Base-by-base conservation (phyloP, 1,284 basidiomycete species). In the Singerocomus inundabilis region DNA sequence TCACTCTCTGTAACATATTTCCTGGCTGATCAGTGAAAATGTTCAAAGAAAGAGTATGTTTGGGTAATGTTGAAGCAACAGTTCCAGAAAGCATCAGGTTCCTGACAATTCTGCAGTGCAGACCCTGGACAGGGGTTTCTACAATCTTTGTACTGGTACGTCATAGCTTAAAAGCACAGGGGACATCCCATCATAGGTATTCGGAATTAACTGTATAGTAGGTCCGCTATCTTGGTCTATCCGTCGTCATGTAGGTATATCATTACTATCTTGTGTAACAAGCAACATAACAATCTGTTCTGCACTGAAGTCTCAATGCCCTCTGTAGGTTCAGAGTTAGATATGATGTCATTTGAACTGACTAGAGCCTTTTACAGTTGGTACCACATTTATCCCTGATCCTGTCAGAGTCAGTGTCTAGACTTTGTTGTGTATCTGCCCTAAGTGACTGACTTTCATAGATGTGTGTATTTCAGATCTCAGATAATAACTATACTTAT, bases 51-150 rank as follows among this genome's bases (percentile, higher is more conserved):
- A 42, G 46, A 43, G 1, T 47, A 48, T 37, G 16, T 45, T 32
- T 45, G 48, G 48, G 42, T 45, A 25, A 28, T 21, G 21, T 21
- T 35, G 10, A n/a, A 28, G 13, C 4, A 9, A 6, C 4, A 25
- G n/a, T 33, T 21, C 12, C 11, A 10, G 6, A 36, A 35, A 35
- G 33, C 11, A 35, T 12, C 7, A 12, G 16, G 18, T 33, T 5
- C 35, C n/a, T n/a, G n/a, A 39, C 7, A 12, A 6, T n/a, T 11
- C 4, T 7, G 12, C 11, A 39, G 38, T 8, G n/a, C 11, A 12
- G n/a, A 39, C 9, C n/a, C 6, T 50, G 40, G 50, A 34, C 47
- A 11, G 35, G 39, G 30, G 46, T 51, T 1, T 51, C 49, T 16
- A 21, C 28, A 3, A 26, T 51, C 2, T 51, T 51, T 8, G 5